Evolutionary conservation across 2,329 filamentous ascomycete species (phyloP), one percentile per base, ranked within the genome.

Genomic region (Fonsecaea nubica): DNA sequence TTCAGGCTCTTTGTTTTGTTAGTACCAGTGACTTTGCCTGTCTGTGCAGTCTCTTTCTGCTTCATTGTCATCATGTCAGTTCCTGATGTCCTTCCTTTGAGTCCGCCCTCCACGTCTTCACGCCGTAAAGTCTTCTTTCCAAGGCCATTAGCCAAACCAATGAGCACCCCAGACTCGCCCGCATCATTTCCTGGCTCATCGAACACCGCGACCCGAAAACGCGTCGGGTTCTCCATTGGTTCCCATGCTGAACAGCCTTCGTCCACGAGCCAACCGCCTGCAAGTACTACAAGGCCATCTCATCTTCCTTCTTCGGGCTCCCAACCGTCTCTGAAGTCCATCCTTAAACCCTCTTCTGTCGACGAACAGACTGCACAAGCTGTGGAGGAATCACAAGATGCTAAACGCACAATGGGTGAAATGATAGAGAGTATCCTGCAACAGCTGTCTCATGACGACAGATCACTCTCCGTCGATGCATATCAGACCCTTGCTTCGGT

Each of bases 401-500:
- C 55, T 15, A 52, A 56, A 13, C 58, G 56, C 35, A 65, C 69
- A 55, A 62, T 69, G 25, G 38, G 56, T 65, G 71, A 80, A 68
- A 83, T 68, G 82, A 85, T 98, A 70, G 91, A 96, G 72, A 96
- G 92, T 0, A 88, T 92, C 4, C 85, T 92, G 40, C 89, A 92
- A 77, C 91, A 95, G 78, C 85, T 99, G 56, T 91, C 90, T 42
- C 89, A 91, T 25, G 83, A 87, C 35, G 90, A 93, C 71, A 85
- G 90, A 61, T 86, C 88, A 64, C 89, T 87, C 12, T 90, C 90
- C 71, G 79, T 95, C 36, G 95, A 99, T 79, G 92, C 93, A 57
- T 98, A 99, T 75, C 88, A 89, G 76, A 90, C 90, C 74, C 82
- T 99, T 53, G 87, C 90, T 36, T 86, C 88, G 38, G 89, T 90